Percentiles rank a stretch among this genome's conserved stretches.
Conservation (phyloP, 495 filamentous ascomycete genomes). For the Physcia stellaris region DNA sequence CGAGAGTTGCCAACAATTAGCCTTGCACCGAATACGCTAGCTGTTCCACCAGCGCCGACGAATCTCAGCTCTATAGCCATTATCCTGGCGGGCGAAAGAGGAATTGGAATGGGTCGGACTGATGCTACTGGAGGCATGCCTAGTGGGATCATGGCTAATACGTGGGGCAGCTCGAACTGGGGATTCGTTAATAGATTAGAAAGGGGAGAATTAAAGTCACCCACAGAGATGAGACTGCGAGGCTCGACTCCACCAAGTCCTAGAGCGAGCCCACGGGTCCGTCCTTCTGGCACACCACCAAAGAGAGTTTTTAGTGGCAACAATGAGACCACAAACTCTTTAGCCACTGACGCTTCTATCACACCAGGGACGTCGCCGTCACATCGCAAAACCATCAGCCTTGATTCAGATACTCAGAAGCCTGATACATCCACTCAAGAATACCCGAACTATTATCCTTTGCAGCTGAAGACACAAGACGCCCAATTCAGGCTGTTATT, state of each 20-base stretch:
- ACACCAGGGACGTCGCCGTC: slow-evolving; percentile 9
- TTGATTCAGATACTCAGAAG: slow-evolving; percentile 41
- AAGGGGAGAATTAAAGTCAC: slow-evolving; percentile 30
- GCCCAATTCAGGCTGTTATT: slow-evolving; percentile 88
- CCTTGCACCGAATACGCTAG: slow-evolving; percentile 72
- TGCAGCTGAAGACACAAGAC: slow-evolving; percentile 73
- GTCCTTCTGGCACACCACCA: slow-evolving; percentile 5
- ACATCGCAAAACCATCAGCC: slow-evolving; percentile 76
- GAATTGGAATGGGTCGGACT: slow-evolving; percentile 40
- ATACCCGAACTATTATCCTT: slow-evolving; percentile 73
- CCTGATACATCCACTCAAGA: slow-evolving; percentile 33
- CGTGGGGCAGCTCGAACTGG: slow-evolving; percentile 84
- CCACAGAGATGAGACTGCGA: slow-evolving; percentile 2
- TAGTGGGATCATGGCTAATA: slow-evolving; percentile 74
- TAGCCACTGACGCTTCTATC: slow-evolving; percentile 5
- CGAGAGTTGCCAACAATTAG: slow-evolving; percentile 40
- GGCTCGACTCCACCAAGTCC: slow-evolving; percentile 15
- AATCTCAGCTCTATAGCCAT: slow-evolving; percentile 82
- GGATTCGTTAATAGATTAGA: slow-evolving; percentile 57
- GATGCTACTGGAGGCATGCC: slow-evolving; percentile 59
- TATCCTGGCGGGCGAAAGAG: slow-evolving; percentile 62
- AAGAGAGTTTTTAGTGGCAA: not conserved
- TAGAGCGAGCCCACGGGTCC: slow-evolving; percentile 15
- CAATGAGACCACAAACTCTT: not conserved
- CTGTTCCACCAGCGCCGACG: slow-evolving; percentile 71